These are phyloP conservation scores for Fusarium metavorans DNA, from an alignment of 2,329 filamentous ascomycete species.

Conservation along the genomic window DNA sequence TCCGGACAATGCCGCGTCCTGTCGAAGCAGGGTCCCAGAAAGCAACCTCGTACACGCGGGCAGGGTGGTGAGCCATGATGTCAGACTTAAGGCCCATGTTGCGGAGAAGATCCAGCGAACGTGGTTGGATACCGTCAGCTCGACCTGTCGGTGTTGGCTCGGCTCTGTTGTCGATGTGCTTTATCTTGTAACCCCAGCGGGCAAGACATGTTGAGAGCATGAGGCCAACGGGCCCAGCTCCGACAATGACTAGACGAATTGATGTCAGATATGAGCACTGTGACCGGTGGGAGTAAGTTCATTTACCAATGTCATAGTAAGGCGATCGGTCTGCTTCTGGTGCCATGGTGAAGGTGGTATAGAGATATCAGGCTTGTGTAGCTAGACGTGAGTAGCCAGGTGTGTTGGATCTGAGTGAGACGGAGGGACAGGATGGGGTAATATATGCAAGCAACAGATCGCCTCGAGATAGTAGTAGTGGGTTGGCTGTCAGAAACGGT, in stretches of 20 bases:
- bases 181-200: slow-evolving; percentile 94
- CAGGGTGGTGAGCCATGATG: slow-evolving; percentile 89
- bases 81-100: slow-evolving; percentile 91
- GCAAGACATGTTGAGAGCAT: slow-evolving; percentile 89
- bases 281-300: background rate
- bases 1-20: slow-evolving; percentile 70
- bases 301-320: slow-evolving; percentile 61
- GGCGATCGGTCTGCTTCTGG: slow-evolving; percentile 33
- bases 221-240: slow-evolving; percentile 89
- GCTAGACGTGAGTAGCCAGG: slow-evolving; percentile 5
- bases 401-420: slow-evolving; percentile 9
- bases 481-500: slow-evolving; percentile 18
- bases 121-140: slow-evolving; percentile 91
- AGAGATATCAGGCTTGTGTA: background rate
- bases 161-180: slow-evolving; percentile 91
- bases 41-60: slow-evolving; percentile 83
- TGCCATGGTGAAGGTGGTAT: slow-evolving; percentile 29
- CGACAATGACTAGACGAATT: slow-evolving; percentile 77
- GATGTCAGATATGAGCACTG: slow-evolving; percentile 36
- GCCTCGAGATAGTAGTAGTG: slow-evolving; percentile 20
- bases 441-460: slow-evolving; percentile 33
- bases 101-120: slow-evolving; percentile 85
- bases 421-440: slow-evolving; percentile 17
- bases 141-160: slow-evolving; percentile 88
- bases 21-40: slow-evolving; percentile 76